Base-by-base conservation (phyloP, 345 rosid genomes). In the Cardiospermum halicacabum region DNA sequence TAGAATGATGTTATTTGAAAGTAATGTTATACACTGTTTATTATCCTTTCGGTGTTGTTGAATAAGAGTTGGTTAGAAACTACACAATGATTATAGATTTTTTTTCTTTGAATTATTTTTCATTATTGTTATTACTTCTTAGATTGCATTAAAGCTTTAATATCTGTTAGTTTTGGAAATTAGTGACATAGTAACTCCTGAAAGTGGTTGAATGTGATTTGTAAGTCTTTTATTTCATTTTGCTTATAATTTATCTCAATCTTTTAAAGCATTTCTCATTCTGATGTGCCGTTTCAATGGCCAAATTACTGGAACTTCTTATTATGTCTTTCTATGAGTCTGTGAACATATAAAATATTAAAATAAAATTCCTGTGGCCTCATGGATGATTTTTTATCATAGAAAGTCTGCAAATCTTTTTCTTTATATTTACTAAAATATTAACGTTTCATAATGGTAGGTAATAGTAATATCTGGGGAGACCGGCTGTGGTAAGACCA, bases 401-500 rank as follows among this genome's bases (percentile, higher is more conserved):
- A 22, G 26, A 37, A 24, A 37, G 34, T 53, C 16, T 53, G 39
- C 22, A 37, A 39, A 53, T 12, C 37, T 37, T 27, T 43, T 26
- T 47, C 11, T 25, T 34, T 53, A 39, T 26, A 19, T 28, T 54
- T 47, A 5, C 51, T n/a, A n/a, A n/a, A n/a, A n/a, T n/a, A n/a
- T n/a, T n/a, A 3, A 11, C 40, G 58, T 67, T 49, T 50, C 42
- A 53, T 63, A 22, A 74, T 69, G 28, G 34, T 69, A 94, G 99
- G 99, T 91, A 32, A 78, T 91, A 66, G 97, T 94, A 13, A 84
- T 94, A 77, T 91, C 99, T 53, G 99, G 99, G 49, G 99, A 94
- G 85, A 94, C 99, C 67, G 99, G 99, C 73, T 94, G 99, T 76
- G 99, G 99, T 24, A 94, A 94, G 83, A 94, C 99, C 77, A 94